phyloP scores from a whole-genome alignment of 108 stramenopile species.

The Aurantiochytrium sp. region DNA sequence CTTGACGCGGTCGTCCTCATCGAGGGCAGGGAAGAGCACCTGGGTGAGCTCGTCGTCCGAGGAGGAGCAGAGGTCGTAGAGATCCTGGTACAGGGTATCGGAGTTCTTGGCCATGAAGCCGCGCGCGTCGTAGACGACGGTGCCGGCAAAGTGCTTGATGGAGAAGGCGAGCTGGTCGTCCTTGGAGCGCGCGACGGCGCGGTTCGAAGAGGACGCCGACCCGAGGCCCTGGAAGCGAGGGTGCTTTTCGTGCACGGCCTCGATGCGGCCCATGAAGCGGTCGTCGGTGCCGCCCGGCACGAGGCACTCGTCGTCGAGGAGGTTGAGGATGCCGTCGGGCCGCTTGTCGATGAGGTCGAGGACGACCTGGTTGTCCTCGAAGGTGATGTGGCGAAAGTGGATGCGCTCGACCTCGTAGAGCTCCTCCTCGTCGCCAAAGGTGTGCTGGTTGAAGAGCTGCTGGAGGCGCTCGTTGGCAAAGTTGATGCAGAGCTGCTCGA shows the following conservation, averaged over 20 bases:
- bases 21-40: not conserved
- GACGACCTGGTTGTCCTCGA: constrained; percentile 83
- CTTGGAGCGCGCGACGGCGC: constrained; percentile 26
- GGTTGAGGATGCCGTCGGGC: constrained; percentile 73
- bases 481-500: constrained; percentile 94
- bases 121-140: constrained; percentile 67
- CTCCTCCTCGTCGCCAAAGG: constrained; percentile 79
- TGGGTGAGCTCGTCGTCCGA: constrained; percentile 31
- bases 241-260: not conserved
- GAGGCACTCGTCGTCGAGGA: constrained; percentile 81
- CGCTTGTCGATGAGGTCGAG: constrained; percentile 72
- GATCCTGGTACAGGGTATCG: constrained; percentile 79
- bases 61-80: constrained; percentile 58
- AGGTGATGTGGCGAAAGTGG: constrained; percentile 45
- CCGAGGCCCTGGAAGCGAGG: constrained; percentile 8
- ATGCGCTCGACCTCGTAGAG: constrained; percentile 72
- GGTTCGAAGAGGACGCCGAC: not conserved
- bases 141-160: constrained; percentile 81
- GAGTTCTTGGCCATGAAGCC: constrained; percentile 84
- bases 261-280: constrained; percentile 20
- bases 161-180: constrained; percentile 56
- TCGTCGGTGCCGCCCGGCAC: constrained; percentile 68
- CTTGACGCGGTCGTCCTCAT: constrained; percentile 17
- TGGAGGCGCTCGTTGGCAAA: constrained; percentile 88
- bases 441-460: constrained; percentile 82